Conservation (phyloP, 176 grass and related monocot genomes). For the Musa schizocarpa region DNA sequence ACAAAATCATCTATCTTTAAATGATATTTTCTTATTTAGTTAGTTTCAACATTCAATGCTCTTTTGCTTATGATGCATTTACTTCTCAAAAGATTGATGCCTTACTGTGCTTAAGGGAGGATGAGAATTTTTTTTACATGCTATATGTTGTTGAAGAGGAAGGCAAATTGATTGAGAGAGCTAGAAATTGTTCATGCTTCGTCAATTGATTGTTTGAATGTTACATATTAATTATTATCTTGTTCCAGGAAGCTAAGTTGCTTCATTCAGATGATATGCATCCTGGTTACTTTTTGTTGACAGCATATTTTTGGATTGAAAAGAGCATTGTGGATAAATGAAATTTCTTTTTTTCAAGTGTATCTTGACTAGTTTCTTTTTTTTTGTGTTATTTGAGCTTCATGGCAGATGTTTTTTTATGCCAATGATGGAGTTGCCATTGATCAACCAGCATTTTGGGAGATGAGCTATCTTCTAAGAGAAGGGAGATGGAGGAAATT, state of each 20-base stretch:
- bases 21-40: no score
- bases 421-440: slow-evolving; percentile 57
- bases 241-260: not conserved
- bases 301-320: not conserved
- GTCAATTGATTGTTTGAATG: not conserved
- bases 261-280: not conserved
- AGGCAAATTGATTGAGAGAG: not conserved
- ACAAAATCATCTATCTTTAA: not conserved
- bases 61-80: not conserved
- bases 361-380: not conserved
- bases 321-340: not conserved
- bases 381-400: slow-evolving; percentile 16
- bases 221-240: not conserved
- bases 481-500: slow-evolving; percentile 26
- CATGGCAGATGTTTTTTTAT: slow-evolving; percentile 85
- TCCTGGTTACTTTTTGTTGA: not conserved
- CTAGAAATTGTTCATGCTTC: not conserved
- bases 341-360: not conserved
- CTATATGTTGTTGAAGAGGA: not conserved
- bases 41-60: not conserved
- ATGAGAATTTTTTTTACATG: not conserved
- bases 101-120: not conserved
- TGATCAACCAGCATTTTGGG: slow-evolving; percentile 89
- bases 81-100: not conserved
- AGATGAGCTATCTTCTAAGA: slow-evolving; percentile 79